These are phyloP conservation scores for Hexamita inflata DNA, from an alignment of 208 protist genomes.

Conservation along the genomic window DNA sequence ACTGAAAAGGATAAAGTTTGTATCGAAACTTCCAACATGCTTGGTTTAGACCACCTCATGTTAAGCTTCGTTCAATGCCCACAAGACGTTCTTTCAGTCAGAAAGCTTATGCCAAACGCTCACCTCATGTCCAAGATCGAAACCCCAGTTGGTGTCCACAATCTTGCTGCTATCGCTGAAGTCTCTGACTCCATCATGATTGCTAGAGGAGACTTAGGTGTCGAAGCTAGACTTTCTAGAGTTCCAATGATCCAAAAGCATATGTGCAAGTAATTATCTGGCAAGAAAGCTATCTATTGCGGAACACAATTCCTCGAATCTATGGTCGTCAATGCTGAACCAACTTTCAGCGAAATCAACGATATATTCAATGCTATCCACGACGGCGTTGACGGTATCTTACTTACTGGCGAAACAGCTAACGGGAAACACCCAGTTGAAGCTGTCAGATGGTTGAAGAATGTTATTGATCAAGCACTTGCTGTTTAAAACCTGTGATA, in stretches of 20 bases:
- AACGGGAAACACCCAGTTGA: neutral
- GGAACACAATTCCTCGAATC: slow-evolving; percentile 50
- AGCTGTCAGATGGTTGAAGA: no score
- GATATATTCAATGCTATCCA: slow-evolving; percentile 42
- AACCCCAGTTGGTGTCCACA: slow-evolving; percentile 43
- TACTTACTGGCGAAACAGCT: neutral
- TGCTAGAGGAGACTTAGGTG: slow-evolving; percentile 46
- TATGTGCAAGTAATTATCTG: neutral
- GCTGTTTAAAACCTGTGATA: no score
- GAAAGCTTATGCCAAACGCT: neutral
- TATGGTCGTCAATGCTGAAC: slow-evolving; percentile 38
- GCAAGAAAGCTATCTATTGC: slow-evolving; percentile 36
- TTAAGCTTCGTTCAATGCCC: neutral
- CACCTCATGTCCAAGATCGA: slow-evolving; percentile 49
- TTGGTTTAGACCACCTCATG: neutral
- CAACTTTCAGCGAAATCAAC: slow-evolving; percentile 42
- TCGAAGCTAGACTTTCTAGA: neutral
- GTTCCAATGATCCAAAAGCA: slow-evolving; percentile 6
- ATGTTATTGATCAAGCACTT: no score
- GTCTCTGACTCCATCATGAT: slow-evolving; percentile 45
- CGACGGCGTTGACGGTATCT: slow-evolving; percentile 33
- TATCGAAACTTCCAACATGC: slow-evolving; percentile 19
- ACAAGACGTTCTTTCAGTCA: neutral
- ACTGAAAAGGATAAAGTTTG: neutral
- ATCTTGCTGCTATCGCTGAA: slow-evolving; percentile 39